Conservation (phyloP, 345 rosid species). For the Carallia pectinifolia region DNA sequence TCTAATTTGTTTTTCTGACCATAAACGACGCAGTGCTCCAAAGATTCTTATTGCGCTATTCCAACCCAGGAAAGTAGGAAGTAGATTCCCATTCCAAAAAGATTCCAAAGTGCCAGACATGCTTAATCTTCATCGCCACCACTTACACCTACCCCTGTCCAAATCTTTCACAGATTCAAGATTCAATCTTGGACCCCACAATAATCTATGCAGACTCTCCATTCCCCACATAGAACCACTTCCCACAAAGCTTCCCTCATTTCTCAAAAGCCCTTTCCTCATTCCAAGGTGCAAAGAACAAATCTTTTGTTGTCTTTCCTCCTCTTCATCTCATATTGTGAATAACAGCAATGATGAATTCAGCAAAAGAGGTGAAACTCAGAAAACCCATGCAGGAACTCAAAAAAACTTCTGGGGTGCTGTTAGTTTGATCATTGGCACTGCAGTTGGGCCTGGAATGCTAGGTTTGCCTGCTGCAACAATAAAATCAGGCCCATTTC, state of each 20-base stretch:
- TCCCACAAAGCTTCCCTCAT: not conserved
- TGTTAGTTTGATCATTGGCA: conserved; percentile 81
- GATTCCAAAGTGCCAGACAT: not conserved
- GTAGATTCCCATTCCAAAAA: too few relatives aligned
- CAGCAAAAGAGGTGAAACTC: not conserved
- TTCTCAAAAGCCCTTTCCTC: not conserved
- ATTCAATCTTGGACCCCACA: conserved; percentile 15
- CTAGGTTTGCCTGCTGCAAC: conserved; percentile 85
- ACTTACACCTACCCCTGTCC: conserved; percentile 6
- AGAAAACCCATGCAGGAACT: conserved; percentile 11
- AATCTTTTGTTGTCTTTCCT: conserved; percentile 2
- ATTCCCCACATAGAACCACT: conserved; percentile 9
- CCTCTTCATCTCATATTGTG: not conserved
- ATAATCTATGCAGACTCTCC: not conserved
- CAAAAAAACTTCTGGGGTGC: conserved; percentile 88
- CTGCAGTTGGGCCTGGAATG: conserved; percentile 96
- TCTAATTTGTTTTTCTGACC: too few relatives aligned
- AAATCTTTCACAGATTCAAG: conserved; percentile 10
- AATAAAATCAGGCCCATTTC: conserved; percentile 69
- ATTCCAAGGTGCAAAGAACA: conserved; percentile 9
- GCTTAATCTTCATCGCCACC: conserved; percentile 12
- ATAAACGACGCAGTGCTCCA: too few relatives aligned
- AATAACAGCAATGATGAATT: too few relatives aligned
- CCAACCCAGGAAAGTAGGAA: too few relatives aligned
- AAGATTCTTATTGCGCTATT: too few relatives aligned